phyloP scores from a whole-genome alignment of 495 filamentous ascomycete genomes.

The Clavariopsis aquatica region DNA sequence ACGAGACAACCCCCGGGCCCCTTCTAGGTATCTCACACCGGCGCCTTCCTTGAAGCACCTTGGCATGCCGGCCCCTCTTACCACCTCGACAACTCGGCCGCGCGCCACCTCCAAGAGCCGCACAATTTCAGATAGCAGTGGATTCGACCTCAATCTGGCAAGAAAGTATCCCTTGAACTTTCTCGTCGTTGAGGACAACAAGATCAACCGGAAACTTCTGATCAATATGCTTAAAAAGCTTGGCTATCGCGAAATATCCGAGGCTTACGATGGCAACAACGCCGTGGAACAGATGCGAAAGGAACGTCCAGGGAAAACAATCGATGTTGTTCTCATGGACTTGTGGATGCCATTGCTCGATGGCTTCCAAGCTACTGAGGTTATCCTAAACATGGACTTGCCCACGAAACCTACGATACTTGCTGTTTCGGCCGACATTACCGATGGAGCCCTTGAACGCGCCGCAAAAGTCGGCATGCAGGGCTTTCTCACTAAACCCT shows the following conservation, averaged over 20 bases:
- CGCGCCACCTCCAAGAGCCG: conserved; percentile 19
- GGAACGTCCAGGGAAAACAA: conserved; percentile 43
- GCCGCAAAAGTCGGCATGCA: conserved; percentile 71
- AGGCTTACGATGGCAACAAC: conserved; percentile 72
- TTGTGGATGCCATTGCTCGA: conserved; percentile 87
- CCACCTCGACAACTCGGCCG: conserved; percentile 16
- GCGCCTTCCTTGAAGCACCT: conserved; percentile 21
- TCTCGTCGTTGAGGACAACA: conserved; percentile 79
- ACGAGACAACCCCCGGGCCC: not conserved
- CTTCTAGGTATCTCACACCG: not conserved
- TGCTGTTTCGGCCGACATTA: conserved; percentile 78
- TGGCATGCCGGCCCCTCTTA: conserved; percentile 28
- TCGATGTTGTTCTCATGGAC: conserved; percentile 78
- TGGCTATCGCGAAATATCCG: conserved; percentile 62
- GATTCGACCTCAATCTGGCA: conserved; percentile 53
- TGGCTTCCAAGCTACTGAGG: conserved; percentile 71
- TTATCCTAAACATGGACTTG: conserved; percentile 57
- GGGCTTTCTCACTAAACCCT: conserved; percentile 79
- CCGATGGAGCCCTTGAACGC: conserved; percentile 62
- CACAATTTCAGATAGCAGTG: conserved; percentile 5
- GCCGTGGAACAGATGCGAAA: conserved; percentile 65
- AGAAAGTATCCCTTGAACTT: conserved; percentile 65
- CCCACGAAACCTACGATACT: conserved; percentile 52
- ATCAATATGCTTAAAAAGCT: conserved; percentile 70
- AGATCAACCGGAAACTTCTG: conserved; percentile 73